Base-by-base conservation (phyloP, 2,329 filamentous ascomycete species). In the Colletotrichum sp. region DNA sequence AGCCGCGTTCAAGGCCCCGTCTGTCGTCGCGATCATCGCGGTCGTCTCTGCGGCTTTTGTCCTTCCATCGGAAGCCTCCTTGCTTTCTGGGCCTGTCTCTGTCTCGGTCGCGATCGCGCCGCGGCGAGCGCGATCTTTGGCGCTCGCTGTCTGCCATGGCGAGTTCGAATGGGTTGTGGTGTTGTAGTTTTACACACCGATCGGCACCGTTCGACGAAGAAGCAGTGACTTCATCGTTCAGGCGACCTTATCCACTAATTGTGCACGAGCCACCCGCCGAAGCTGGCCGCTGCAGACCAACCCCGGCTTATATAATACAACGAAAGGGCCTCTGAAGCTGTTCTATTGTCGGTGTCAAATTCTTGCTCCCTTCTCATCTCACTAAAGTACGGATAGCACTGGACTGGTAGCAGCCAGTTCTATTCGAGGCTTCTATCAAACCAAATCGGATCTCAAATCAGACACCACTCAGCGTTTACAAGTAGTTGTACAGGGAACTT, bases 21-120 rank as follows among this genome's bases (percentile, higher is more conserved):
- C 76, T 69, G 21, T 82, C 79, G 62, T 82, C 81, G 59, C 84
- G 82, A 21, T 88, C 86, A 49, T 85, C 83, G 8, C 82, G 82
- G 15, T 85, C 83, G 77, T 88, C 86, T 68, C 89, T 86, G 68
- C 87, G 85, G 52, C 89, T 86, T 79, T 87, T 89, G 69, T 91
- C 90, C 79, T 93, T 93, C 87, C 89, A 92, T 78, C 88, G 88
- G 79, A 93, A 91, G 6, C 89, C 88, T 72, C 77, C 77, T 60
- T 78, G 77, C 16, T 77, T 77, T 55, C 52, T 68, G 2, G 72
- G 76, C 1, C 69, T 70, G 3, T 75, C 71, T 55, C 72, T 55
- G 5, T 77, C 75, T 18, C 77, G 76, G 30, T 72, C 69, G 15
- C 72, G 57, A 6, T 78, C 77, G 59, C 52, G 76, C 57, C 77